Evolutionary conservation across 2,329 filamentous ascomycete species (phyloP), one percentile per base, ranked within the genome.

Genomic region (Mycosphaerella sp.): DNA sequence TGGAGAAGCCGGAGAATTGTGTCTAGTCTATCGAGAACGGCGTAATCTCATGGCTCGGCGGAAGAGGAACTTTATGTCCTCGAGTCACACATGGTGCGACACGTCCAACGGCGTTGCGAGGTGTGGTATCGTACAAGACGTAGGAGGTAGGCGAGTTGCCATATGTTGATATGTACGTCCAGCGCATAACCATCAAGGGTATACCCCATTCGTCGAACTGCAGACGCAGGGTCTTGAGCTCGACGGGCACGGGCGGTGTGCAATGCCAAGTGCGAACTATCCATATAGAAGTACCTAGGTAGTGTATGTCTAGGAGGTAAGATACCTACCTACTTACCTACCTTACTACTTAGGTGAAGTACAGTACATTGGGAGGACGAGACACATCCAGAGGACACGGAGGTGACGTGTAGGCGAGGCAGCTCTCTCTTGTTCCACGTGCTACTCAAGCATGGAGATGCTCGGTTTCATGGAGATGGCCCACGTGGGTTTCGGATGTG

Each of bases 21-120:
- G 26, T 29, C 26, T 29, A 29, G 26, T 29, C 31, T 51, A 31
- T 38, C 12, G 38, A 41, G 48, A 41, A 26, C 48, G 48, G 40
- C 48, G 48, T 45, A 51, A 51, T 51, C 40, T 51, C 48, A 41
- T 51, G 41, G 40, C 48, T 51, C 48, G 48, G 48, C 40, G 40
- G 44, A 29, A 29, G 26, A 29, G 26, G 26, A 29, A 29, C 26
- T 29, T 29, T 29, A 7, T 29, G 26, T 7, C 26, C 6, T 29
- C 26, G 26, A 29, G 26, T 29, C 26, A 29, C 26, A 29, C 26
- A 29, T 29, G 26, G 26, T 29, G 26, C 26, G 26, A 29, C 26
- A 29, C 21, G 21, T 29, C 26, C 21, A 21, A 21, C 21, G 21
- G 21, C 21, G 21, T 29, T 29, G 26, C 26, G 26, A 6, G 26